Percentiles rank a stretch among this genome's conserved stretches.
Conservation (phyloP, 352 stramenopile species). For the Hyaloperonospora arabidopsidis region DNA sequence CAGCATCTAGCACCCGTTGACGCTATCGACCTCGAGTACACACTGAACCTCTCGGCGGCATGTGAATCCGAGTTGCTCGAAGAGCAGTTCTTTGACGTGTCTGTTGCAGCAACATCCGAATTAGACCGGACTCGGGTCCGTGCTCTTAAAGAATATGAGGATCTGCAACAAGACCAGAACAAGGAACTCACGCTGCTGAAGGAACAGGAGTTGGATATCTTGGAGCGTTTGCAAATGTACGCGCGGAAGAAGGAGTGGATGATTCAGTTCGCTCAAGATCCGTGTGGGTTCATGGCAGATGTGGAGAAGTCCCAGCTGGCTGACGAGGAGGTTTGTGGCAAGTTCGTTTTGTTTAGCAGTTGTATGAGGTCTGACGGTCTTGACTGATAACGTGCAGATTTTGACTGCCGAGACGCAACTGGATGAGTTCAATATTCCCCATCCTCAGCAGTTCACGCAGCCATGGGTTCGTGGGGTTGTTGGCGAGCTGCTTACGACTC, state of each 20-base stretch:
- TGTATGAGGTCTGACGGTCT: background rate
- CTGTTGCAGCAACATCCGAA: conserved; percentile 46
- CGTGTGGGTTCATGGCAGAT: conserved; percentile 54
- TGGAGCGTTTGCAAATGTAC: conserved; percentile 41
- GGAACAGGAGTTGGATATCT: conserved; percentile 46
- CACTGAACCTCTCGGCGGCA: conserved; percentile 33
- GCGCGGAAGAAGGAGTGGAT: conserved; percentile 63
- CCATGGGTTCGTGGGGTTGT: conserved; percentile 55
- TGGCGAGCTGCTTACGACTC: conserved; percentile 23
- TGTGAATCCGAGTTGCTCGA: conserved; percentile 31
- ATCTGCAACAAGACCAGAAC: conserved; percentile 57
- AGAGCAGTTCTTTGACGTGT: conserved; percentile 53
- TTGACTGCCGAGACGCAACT: conserved; percentile 45
- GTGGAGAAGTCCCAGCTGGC: conserved; percentile 49
- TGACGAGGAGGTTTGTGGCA: conserved; percentile 43
- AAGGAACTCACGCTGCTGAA: conserved; percentile 55
- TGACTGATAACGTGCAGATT: conserved; percentile 21
- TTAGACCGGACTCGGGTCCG: conserved; percentile 31
- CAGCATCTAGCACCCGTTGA: conserved; percentile 48
- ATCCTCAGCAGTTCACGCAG: conserved; percentile 57
- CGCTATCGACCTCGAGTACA: conserved; percentile 57
- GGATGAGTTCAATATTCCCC: conserved; percentile 52
- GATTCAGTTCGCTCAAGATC: conserved; percentile 54
- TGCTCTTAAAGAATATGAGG: conserved; percentile 45
- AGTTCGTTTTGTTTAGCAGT: background rate